These are phyloP conservation scores for Halenospora varia DNA, from an alignment of 495 filamentous ascomycete genomes.

Conservation along the genomic window DNA sequence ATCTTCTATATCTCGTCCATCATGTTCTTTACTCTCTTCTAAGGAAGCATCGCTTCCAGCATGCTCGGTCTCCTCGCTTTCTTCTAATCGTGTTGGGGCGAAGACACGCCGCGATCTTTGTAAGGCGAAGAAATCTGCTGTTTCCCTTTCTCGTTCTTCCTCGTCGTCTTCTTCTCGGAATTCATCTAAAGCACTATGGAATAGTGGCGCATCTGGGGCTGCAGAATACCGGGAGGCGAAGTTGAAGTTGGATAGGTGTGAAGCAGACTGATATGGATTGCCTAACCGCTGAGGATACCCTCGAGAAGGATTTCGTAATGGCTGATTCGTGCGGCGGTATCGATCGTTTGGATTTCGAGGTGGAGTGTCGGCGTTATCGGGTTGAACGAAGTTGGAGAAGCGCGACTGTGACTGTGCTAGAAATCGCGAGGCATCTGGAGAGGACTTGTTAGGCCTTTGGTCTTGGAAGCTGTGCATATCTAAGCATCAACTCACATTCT, in stretches of 20 bases:
- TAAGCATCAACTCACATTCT: slow-evolving; percentile 70
- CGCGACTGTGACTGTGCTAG: slow-evolving; percentile 96
- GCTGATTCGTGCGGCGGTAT: slow-evolving; percentile 27
- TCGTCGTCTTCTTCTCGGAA: slow-evolving; percentile 88
- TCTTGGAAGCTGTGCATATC: not conserved
- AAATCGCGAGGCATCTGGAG: slow-evolving; percentile 89
- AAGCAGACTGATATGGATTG: slow-evolving; percentile 72
- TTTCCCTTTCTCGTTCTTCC: slow-evolving; percentile 84
- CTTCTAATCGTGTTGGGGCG: slow-evolving; percentile 70
- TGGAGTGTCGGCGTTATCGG: slow-evolving; percentile 48
- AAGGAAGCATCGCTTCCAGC: slow-evolving; percentile 54
- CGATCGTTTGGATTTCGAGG: slow-evolving; percentile 38
- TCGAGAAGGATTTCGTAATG: slow-evolving; percentile 13
- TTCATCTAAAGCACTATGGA: slow-evolving; percentile 74
- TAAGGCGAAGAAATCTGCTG: slow-evolving; percentile 87
- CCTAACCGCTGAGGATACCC: slow-evolving; percentile 23
- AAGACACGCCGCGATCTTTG: slow-evolving; percentile 86
- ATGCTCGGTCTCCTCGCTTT: slow-evolving; percentile 76
- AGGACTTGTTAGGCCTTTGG: slow-evolving; percentile 7
- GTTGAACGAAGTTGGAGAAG: slow-evolving; percentile 57
- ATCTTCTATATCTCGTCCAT: slow-evolving; percentile 35
- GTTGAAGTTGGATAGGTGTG: slow-evolving; percentile 68
- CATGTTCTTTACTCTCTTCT: slow-evolving; percentile 43
- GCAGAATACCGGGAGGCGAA: slow-evolving; percentile 70
- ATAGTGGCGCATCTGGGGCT: slow-evolving; percentile 77